phyloP scores from a whole-genome alignment of 768 basidiomycete genomes.

The Boletus sp. region DNA sequence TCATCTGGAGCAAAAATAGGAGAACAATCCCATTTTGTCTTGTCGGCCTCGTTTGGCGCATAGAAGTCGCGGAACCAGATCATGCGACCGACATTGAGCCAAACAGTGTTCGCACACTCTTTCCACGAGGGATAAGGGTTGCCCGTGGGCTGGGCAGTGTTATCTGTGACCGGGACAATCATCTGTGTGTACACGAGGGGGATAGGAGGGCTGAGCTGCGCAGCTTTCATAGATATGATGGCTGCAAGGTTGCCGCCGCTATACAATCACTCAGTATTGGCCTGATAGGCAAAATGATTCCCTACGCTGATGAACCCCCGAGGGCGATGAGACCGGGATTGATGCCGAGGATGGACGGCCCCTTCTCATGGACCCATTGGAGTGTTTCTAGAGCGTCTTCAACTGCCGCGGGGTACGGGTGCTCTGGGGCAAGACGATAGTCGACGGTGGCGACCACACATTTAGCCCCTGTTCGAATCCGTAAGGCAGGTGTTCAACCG shows the following conservation, averaged over 20 bases:
- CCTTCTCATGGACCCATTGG: constrained; percentile 38
- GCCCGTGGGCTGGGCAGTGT: constrained; percentile 52
- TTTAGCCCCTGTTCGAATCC: constrained; percentile 21
- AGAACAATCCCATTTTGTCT: constrained; percentile 68
- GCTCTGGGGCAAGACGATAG: constrained; percentile 35
- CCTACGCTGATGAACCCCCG: constrained; percentile 71
- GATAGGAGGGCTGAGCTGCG: constrained; percentile 45
- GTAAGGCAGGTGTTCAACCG: background rate
- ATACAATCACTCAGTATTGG: constrained; percentile 2
- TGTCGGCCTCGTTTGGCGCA: constrained; percentile 58
- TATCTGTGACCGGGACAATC: constrained; percentile 74
- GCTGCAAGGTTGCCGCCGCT: constrained; percentile 76
- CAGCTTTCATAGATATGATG: constrained; percentile 65
- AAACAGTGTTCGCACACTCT: constrained; percentile 58
- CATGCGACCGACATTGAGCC: constrained; percentile 65
- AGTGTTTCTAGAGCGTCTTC: constrained; percentile 38
- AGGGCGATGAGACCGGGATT: constrained; percentile 58
- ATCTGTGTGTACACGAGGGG: constrained; percentile 61
- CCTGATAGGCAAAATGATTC: background rate
- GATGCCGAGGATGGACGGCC: constrained; percentile 44
- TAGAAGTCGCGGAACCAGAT: constrained; percentile 73
- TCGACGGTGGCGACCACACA: constrained; percentile 36
- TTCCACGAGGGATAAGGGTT: constrained; percentile 50
- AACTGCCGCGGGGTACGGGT: constrained; percentile 34
- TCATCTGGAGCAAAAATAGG: constrained; percentile 67